Evolutionary conservation across 306 rosid species (phyloP).

Genomic region (Notholithocarpus densiflorus): DNA sequence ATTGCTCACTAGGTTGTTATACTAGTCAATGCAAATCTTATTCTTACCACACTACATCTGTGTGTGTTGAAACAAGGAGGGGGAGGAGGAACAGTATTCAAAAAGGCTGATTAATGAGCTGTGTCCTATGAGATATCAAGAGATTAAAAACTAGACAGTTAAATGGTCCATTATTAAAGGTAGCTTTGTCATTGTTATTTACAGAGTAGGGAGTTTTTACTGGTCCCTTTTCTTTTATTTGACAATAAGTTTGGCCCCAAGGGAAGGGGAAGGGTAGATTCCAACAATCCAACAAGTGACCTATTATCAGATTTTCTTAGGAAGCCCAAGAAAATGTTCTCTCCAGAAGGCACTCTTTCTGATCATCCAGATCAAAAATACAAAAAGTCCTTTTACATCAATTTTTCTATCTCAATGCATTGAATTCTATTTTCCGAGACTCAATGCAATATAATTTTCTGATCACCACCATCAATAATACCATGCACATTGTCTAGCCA

Average conservation of each 20-base stretch:
- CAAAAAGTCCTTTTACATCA: background rate
- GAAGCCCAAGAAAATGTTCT: background rate
- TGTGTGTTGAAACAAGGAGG: background rate
- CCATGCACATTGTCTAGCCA: background rate
- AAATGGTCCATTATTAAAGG: background rate
- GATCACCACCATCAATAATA: background rate
- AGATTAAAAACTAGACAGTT: background rate
- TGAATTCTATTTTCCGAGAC: background rate
- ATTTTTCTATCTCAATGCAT: background rate
- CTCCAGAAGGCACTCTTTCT: background rate
- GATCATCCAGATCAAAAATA: background rate
- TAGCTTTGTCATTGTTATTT: background rate
- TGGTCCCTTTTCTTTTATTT: background rate
- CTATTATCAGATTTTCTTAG: background rate
- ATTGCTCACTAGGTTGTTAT: background rate
- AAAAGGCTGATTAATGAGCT: background rate
- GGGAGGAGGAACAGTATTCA: background rate
- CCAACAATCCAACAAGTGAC: no score
- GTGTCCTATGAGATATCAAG: background rate
- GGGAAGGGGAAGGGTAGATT: no score
- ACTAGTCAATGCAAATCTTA: background rate
- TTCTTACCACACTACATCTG: background rate
- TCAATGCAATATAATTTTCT: background rate
- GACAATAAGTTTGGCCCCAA: background rate
- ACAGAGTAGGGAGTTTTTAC: background rate